Evolutionary conservation across 352 stramenopile species (phyloP), one percentile per base, ranked within the genome.

Genomic region (Phytophthora crassamura): DNA sequence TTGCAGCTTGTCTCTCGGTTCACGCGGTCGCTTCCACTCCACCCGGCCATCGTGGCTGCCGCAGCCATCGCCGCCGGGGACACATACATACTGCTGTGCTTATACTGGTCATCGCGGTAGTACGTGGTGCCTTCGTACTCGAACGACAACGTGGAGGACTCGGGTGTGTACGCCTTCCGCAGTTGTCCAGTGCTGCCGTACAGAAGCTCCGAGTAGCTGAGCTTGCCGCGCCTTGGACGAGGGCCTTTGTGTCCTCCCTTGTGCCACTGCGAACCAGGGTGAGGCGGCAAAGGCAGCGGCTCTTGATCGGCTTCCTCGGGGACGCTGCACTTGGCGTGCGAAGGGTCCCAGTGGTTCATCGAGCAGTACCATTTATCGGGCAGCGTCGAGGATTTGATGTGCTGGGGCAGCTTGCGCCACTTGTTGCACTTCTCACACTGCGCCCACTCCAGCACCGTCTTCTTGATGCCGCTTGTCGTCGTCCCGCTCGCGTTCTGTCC

Each of bases 331-430:
- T 84, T 91, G 5, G 85, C 84, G 33, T 82, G 84, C 4, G 74
- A 90, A n/a, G 82, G 66, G 68, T 98, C 95, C 85, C 94, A 98
- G 30, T 90, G 84, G 72, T 99, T 99, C 82, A 99, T 91, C 16
- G 91, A 87, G 74, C 97, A 99, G 64, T 97, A 99, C 97, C 97
- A 99, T 59, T 97, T 90, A 65, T 98, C 93, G 5, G 96, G 96
- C 12, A 99, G 80, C 22, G 80, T 94, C 8, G 94, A 93, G 20
- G 88, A 91, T 61, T 98, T 93, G 46, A 98, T 93, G 64, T 90
- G 82, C 15, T 83, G 82, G 1, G 97, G 95, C 16, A 99, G 67
- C 59, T 98, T 96, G 43, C 97, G 91, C 97, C 97, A 99, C 72
- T 99, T 99, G 50, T 93, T 86, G 78, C 97, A 99, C 53, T 90